Evolutionary conservation across 495 filamentous ascomycete genomes (phyloP), one percentile per base, ranked within the genome.

Genomic region (Lasiosphaeria ovina): DNA sequence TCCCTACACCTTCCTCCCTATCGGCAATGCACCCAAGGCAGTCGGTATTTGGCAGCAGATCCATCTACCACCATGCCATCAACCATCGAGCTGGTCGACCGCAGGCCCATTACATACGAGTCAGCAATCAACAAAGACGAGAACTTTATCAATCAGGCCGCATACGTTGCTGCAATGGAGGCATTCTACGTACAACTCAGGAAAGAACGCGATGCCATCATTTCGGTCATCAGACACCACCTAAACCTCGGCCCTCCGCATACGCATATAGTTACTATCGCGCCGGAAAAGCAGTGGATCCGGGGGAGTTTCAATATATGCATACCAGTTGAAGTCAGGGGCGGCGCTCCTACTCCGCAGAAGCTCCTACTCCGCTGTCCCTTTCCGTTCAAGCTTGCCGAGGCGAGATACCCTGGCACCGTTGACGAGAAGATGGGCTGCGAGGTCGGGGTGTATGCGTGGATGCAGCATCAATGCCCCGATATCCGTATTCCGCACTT

Each of bases 301-400:
- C 66, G 57, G 51, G 73, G 74, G 3, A 71, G 73, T 59, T 77
- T 73, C 63, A 79, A 78, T 56, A 64, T 77, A 10, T 79, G 73
- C 67, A 66, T 77, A 38, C 73, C 71, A 24, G 64, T 74, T 49
- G 58, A 66, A n/a, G n/a, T n/a, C 45, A 64, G 17, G 57, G 48
- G 24, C 48, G 24, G 9, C 35, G 34, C 44, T 51, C 9, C 33
- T 49, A 33, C 55, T 54, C n/a, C n/a, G n/a, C 31, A 36, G n/a
- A 61, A 55, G 38, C 65, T 73, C 7, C 36, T 77, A 0, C 51
- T 79, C 40, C 68, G 75, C 36, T 66, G 72, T 56, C 62, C 71
- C 5, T 54, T 79, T 56, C 74, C 73, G 3, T 71, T 66, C 59
- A 69, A 73, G 51, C 54, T 79, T 35, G 75, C 74, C 17, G 74